phyloP scores from a whole-genome alignment of 768 basidiomycete species.

The Termitomyces sp. region DNA sequence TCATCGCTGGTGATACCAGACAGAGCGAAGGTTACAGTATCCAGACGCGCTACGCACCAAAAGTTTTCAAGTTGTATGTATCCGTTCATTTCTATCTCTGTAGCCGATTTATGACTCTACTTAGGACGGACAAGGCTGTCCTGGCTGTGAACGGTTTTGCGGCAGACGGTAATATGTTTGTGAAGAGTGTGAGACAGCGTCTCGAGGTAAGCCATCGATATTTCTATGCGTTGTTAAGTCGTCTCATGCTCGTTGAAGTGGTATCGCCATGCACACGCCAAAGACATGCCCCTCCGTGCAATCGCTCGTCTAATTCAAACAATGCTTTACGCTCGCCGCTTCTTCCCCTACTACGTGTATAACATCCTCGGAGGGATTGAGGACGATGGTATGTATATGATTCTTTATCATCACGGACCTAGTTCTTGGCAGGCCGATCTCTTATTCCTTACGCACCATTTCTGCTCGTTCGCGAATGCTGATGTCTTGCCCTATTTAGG shows the following conservation, averaged over 20 bases:
- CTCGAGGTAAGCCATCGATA: slow-evolving; percentile 65
- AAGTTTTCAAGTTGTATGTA: slow-evolving; percentile 88
- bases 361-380: slow-evolving; percentile 96
- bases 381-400: slow-evolving; percentile 73
- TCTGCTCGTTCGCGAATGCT: slow-evolving; percentile 3
- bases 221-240: not conserved
- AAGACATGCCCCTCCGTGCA: slow-evolving; percentile 94
- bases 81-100: not conserved
- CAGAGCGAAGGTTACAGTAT: slow-evolving; percentile 98
- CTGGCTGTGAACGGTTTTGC: slow-evolving; percentile 96
- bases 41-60: slow-evolving; percentile 95
- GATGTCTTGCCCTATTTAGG: slow-evolving; percentile 41
- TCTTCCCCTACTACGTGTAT: slow-evolving; percentile 98
- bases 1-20: slow-evolving; percentile 94
- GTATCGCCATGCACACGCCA: slow-evolving; percentile 96
- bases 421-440: slow-evolving; percentile 19
- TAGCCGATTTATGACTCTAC: not conserved
- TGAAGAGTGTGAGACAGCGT: slow-evolving; percentile 93
- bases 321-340: slow-evolving; percentile 92
- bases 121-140: slow-evolving; percentile 86
- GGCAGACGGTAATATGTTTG: slow-evolving; percentile 96
- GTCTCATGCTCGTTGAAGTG: slow-evolving; percentile 48
- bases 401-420: slow-evolving; percentile 9
- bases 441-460: slow-evolving; percentile 4
- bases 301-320: slow-evolving; percentile 99